Base-by-base conservation (phyloP, 169 alveolate species). In the Cystoisospora suis region DNA sequence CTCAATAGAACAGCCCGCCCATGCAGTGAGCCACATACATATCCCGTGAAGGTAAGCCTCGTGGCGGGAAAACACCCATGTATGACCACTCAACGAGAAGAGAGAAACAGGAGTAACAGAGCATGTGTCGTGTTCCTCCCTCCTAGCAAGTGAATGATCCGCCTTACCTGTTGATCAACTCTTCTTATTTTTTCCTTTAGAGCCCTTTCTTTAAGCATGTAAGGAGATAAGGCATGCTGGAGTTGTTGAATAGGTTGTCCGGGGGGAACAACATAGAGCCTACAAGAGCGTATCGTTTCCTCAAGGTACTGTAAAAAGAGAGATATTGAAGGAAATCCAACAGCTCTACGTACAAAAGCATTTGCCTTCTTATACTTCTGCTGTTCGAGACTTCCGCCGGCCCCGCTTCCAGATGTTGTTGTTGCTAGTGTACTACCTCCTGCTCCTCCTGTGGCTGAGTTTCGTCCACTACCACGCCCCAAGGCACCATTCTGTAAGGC, bases 181-280 rank as follows among this genome's bases (percentile, higher is more conserved):
- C 83, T n/a, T 7, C 83, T 2, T n/a, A 72, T n/a, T 36, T 40
- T 72, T 34, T 72, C 83, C 83, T 72, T 72, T 46, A 87, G 79
- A 0, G 86, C 79, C 36, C 87, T 29, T 65, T 87, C 91, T 40
- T 87, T 34, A 77, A 45, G 27, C 56, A 87, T 44, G 32, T 40
- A 44, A 0, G 91, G 91, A 23, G 91, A 87, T 58, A 87, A 75
- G 9, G 91, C 91, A 15, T 47, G 61, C 77, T 81, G 72, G 36
- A 87, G 87, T 38, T 45, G 70, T 40, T 75, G 87, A 27, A 87
- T 77, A 34, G 87, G 87, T 9, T 29, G 69, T 0, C 44, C 59
- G 65, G 40, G 61, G 0, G 91, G 87, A 6, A 81, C 75, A n/a
- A 75, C 91, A 72, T 40, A 72, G 17, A 72, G 53, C 7, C 83